Evolutionary conservation across 75 land plant species (phyloP).

Genomic region (Adiantum capillusveneris): DNA sequence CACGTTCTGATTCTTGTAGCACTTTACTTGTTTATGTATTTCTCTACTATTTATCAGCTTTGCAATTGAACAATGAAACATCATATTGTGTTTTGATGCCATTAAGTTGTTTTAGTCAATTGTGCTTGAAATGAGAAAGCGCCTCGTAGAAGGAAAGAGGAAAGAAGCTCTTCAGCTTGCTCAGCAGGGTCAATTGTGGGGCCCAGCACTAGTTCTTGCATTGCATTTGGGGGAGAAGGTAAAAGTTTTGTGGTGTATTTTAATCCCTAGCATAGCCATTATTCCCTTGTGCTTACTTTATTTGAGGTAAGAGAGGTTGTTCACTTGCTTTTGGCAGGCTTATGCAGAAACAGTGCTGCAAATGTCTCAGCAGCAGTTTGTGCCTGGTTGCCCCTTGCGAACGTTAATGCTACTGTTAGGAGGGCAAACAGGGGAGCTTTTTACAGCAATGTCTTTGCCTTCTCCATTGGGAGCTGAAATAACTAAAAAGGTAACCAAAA

Average conservation of each 20-base stretch:
- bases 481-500: no score
- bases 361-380: slow-evolving; percentile 84
- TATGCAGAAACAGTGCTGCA: slow-evolving; percentile 77
- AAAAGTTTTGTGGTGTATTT: background rate
- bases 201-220: slow-evolving; percentile 90
- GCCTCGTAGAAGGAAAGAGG: slow-evolving; percentile 73
- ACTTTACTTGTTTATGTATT: no score
- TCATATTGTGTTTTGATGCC: background rate
- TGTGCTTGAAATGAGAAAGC: slow-evolving; percentile 71
- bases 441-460: slow-evolving; percentile 6
- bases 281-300: no score
- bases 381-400: slow-evolving; percentile 75
- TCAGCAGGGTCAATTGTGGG: slow-evolving; percentile 89
- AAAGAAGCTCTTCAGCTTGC: slow-evolving; percentile 83
- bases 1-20: slow-evolving; percentile 50
- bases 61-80: no score
- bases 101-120: slow-evolving; percentile 52
- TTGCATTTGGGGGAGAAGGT: slow-evolving; percentile 86
- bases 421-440: slow-evolving; percentile 80
- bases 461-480: no score
- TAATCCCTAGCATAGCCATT: no score
- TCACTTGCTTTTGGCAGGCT: slow-evolving; percentile 35
- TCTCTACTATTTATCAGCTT: no score
- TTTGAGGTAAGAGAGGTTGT: background rate
- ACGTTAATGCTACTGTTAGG: slow-evolving; percentile 82